Conservation (phyloP, 306 rosid species). For the Quercus bicolor region DNA sequence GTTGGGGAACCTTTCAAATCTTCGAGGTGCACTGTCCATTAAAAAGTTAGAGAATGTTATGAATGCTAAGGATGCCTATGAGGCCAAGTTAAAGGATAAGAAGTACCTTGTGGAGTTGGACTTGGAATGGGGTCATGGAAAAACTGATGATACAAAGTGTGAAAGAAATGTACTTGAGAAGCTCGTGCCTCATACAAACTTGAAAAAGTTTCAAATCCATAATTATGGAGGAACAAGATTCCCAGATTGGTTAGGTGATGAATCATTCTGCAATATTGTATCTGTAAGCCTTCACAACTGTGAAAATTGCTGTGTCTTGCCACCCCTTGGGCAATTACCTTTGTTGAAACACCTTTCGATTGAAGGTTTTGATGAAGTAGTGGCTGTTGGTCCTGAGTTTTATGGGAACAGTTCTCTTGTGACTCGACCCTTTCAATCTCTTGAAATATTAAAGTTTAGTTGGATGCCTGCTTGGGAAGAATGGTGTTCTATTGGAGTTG, state of each 20-base stretch:
- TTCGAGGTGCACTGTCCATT: background rate
- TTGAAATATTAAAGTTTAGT: background rate
- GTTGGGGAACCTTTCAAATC: background rate
- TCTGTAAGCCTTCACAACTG: background rate
- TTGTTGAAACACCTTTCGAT: background rate
- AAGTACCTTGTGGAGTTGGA: background rate
- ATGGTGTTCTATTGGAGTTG: background rate
- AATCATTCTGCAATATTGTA: background rate
- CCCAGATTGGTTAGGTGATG: constrained; percentile 7
- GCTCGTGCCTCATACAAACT: constrained; percentile 5
- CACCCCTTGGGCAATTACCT: constrained; percentile 14
- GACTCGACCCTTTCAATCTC: background rate
- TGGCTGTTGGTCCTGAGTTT: constrained; percentile 8
- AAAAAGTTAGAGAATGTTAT: background rate
- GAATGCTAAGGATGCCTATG: background rate
- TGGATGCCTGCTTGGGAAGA: background rate
- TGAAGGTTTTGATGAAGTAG: background rate
- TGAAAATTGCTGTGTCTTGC: background rate
- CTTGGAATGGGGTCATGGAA: background rate
- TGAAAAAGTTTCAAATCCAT: background rate
- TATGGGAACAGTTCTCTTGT: background rate
- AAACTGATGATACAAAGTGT: background rate
- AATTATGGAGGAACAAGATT: constrained; percentile 8
- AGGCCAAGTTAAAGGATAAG: background rate
- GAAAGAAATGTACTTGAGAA: constrained; percentile 8